Evolutionary conservation across 306 rosid genomes (phyloP), one percentile per base, ranked within the genome.

Genomic region (Cucurbita pepo): DNA sequence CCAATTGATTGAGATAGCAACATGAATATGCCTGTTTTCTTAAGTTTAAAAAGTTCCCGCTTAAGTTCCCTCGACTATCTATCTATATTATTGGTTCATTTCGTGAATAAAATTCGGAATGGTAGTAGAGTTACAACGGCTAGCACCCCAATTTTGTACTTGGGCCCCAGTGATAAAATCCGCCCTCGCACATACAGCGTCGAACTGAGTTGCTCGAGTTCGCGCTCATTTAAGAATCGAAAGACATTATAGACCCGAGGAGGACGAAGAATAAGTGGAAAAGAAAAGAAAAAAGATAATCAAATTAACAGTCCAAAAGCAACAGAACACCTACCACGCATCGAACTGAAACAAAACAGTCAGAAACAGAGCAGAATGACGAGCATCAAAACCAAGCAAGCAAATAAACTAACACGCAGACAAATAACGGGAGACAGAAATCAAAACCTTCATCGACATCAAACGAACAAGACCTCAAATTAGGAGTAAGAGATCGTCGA

Each of bases 401-500:
- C 52, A 13, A 67, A 67, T 6, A 67, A 67, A 45, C 56, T 0
- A 21, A 11, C 37, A 8, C 40, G 22, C 50, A 18, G 10, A 47
- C 18, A 44, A 18, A 40, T 0, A 47, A 19, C 51, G n/a, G 74
- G 54, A 7, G 47, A 16, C 22, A 47, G 58, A 72, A 22, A 44
- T 48, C 55, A 45, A 62, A 56, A 85, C 93, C 88, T 82, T 80
- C 74, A 4, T 85, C 85, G 76, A 81, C 78, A 66, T 81, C 72
- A 41, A 76, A 47, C 2, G 85, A 83, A 71, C 25, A 72, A 41
- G 77, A 63, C 51, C 82, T 62, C 44, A 85, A 80, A 70, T 65
- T 78, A 8, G 88, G 85, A 59, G 80, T 76, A 74, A 83, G 79
- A 60, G 83, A 79, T 76, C 88, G 87, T 65, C 86, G 72, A 22